Evolutionary conservation across 768 basidiomycete species (phyloP), one percentile per base, ranked within the genome.

Genomic region (Lactifluus piperatus): DNA sequence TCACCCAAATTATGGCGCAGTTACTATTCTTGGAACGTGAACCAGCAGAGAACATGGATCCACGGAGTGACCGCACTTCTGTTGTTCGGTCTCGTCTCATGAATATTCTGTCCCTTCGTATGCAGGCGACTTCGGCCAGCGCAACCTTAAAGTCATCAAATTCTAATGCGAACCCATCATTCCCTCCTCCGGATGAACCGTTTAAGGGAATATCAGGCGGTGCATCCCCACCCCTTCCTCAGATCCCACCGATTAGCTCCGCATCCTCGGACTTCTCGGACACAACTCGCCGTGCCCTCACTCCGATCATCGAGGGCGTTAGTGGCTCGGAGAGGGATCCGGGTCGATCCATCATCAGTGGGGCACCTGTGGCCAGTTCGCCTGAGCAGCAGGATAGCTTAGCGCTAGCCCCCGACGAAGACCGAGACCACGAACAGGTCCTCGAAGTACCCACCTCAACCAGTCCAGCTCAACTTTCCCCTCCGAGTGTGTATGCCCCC

Each of bases 1-100:
- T 60, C 41, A 49, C 13, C 3, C 45, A 9, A 13, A 16, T 24
- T 6, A 47, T 27, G 44, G 37, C 57, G 10, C 64, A 94, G 90
- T 78, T 82, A 53, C 80, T 97, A 22, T 97, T 97, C 77, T 77
- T 97, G 56, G 89, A 93, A 57, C 83, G 92, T 53, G 91, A 92
- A 64, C 71, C 81, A 16, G 91, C 88, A 11, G 85, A 93, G 70
- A 72, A 72, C n/a, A 73, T 90, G 65, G 88, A 93, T 68, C 85
- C 84, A 47, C 76, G 85, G 53, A 83, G 88, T 51, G 87, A 91
- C 63, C 79, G 80, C n/a, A 91, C 89, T 6, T 86, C 89, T 4
- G 72, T 75, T 9, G 78, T 88, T 63, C 78, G 91, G 14, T 74
- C 79, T 5, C 77, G 80, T 58, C 75, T 93, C 54, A 75, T 84